phyloP scores from a whole-genome alignment of 805 yeast genomes.

The Saccharomycopsis malanga region DNA sequence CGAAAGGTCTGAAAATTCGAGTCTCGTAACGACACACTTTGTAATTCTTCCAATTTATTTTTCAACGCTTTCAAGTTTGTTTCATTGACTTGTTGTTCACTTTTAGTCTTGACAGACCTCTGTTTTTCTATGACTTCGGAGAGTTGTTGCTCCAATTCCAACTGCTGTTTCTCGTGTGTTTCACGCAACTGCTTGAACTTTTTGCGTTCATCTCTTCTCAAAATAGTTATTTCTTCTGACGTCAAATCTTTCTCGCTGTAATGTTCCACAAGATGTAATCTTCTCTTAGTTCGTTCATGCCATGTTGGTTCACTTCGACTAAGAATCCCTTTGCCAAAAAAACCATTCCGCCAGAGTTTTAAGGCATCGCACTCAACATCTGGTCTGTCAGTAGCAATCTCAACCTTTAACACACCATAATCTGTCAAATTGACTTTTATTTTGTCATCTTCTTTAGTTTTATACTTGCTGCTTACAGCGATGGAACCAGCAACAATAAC shows the following conservation, averaged over 20 bases:
- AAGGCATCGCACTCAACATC: constrained; percentile 35
- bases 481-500: background rate
- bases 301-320: constrained; percentile 94
- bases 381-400: constrained; percentile 28
- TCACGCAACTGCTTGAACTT: constrained; percentile 66
- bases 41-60: constrained; percentile 20
- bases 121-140: constrained; percentile 5
- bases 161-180: constrained; percentile 45
- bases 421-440: constrained; percentile 16
- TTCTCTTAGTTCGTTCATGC: constrained; percentile 54
- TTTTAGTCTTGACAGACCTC: constrained; percentile 29
- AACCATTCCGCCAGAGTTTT: constrained; percentile 75
- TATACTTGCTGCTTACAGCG: background rate
- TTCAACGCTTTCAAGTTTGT: constrained; percentile 25
- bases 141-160: constrained; percentile 30
- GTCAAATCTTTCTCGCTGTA: constrained; percentile 30
- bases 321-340: constrained; percentile 86
- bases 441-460: background rate
- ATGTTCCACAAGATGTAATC: constrained; percentile 41
- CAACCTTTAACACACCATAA: constrained; percentile 33
- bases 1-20: constrained; percentile 4
- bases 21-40: constrained; percentile 1
- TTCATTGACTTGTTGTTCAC: constrained; percentile 27
- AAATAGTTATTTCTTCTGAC: constrained; percentile 71
- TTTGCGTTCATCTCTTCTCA: constrained; percentile 63